Evolutionary conservation across 192 early-diverging fungal genomes (phyloP), one percentile per base, ranked within the genome.

Genomic region (Entophlyctis luteolus): DNA sequence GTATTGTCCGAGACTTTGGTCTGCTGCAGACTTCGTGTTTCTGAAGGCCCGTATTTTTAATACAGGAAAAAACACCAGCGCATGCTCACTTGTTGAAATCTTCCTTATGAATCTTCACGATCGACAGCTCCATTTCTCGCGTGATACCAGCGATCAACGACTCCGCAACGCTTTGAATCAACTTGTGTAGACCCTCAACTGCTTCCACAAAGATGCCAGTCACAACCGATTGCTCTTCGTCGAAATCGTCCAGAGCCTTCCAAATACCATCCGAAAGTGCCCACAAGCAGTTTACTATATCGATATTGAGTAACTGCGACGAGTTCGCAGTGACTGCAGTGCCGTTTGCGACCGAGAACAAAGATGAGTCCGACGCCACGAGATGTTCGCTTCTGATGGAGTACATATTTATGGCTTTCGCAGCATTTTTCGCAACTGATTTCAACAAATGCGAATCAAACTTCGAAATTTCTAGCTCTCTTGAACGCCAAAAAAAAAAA

Each of bases 91-190:
- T 72, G 36, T 70, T 72, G 62, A 81, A 82, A 55, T 90, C 89
- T 72, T 88, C 89, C 22, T 75, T 71, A 67, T 90, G 84, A 2
- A 90, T 86, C 70, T 82, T 87, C 12, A 84, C 22, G 28, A 90
- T 73, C 1, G 79, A 73, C 2, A 32, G 46, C 33, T 85, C 81
- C 8, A 88, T 34, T 31, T 90, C 89, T 6, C 73, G 67, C 23
- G 77, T 77, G 5, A 90, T 75, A 38, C 73, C 65, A 5, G 69
- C 59, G 6, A 85, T 70, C 10, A 90, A 48, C 18, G 81, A 77
- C 50, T 86, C 75, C 18, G 78, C 79, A 48, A 89, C 79, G 32
- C 66, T 66, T 42, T 80, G 75, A 74, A 90, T 77, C 12, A 84
- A 34, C 47, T 70, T 72, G 5, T 75, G 75, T 10, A 84, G 66